These are phyloP conservation scores for Xenosphaeropsis pyriputrescens DNA, from an alignment of 2,329 filamentous ascomycete species.

Conservation along the genomic window DNA sequence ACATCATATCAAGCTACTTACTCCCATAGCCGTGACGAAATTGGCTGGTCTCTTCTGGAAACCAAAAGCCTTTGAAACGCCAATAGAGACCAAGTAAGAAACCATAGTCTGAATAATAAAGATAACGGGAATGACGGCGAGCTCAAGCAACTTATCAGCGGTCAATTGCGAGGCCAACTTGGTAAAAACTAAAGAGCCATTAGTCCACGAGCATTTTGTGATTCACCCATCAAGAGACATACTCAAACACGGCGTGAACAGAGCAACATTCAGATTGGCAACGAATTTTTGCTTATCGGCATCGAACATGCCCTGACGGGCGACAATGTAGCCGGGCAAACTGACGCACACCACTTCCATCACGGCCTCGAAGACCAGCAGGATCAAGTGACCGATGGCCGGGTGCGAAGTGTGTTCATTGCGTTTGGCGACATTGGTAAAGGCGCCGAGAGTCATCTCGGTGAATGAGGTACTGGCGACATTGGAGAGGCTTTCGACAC, in stretches of 20 bases:
- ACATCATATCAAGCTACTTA: conserved; percentile 20
- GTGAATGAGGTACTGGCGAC: conserved; percentile 9
- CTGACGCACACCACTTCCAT: conserved; percentile 92
- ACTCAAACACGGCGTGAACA: conserved; percentile 97
- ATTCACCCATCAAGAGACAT: conserved; percentile 19
- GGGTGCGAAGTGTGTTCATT: conserved; percentile 21
- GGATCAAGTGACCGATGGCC: conserved; percentile 23
- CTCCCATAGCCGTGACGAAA: conserved; percentile 92
- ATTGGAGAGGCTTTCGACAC: conserved; percentile 13
- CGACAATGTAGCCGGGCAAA: conserved; percentile 85
- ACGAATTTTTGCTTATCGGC: conserved; percentile 93
- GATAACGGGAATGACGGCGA: conserved; percentile 90
- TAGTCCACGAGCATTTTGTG: conserved; percentile 1
- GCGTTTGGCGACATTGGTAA: conserved; percentile 6
- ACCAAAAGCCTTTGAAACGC: conserved; percentile 59
- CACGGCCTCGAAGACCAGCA: conserved; percentile 75
- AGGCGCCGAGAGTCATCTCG: conserved; percentile 10
- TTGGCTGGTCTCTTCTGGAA: conserved; percentile 80
- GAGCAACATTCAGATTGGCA: conserved; percentile 86
- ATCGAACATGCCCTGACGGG: conserved; percentile 82
- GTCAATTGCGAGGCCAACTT: conserved; percentile 92
- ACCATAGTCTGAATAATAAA: conserved; percentile 79
- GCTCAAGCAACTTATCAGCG: conserved; percentile 74
- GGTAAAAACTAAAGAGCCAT: conserved; percentile 58
- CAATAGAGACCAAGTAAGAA: conserved; percentile 63